phyloP scores from a whole-genome alignment of 1,284 basidiomycete species.

The Testicularia cyperi region DNA sequence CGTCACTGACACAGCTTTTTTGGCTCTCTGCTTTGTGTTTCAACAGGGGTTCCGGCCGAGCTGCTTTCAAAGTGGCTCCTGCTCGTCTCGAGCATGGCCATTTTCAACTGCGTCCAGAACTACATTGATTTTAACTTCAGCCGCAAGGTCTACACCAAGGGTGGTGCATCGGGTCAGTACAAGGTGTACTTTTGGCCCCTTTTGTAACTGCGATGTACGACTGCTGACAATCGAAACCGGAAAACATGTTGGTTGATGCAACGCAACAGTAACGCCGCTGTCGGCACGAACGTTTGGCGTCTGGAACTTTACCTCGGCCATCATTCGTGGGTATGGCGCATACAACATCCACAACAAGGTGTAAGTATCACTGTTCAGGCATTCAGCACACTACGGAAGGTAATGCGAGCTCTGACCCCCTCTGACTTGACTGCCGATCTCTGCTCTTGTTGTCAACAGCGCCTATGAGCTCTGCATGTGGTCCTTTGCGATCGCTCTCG shows the following conservation, averaged over 20 bases:
- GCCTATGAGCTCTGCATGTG: slow-evolving; percentile 80
- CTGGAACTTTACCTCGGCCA: slow-evolving; percentile 56
- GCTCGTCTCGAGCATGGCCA: slow-evolving; percentile 40
- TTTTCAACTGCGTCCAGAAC: slow-evolving; percentile 52
- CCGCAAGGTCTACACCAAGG: slow-evolving; percentile 50
- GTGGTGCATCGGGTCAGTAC: slow-evolving; percentile 28
- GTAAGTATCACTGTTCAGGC: slow-evolving; percentile 25
- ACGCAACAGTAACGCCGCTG: slow-evolving; percentile 43
- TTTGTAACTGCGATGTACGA: too few relatives aligned
- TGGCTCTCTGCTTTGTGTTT: neutral
- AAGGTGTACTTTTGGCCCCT: too few relatives aligned
- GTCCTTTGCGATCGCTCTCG: slow-evolving; percentile 84
- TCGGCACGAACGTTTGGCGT: slow-evolving; percentile 54
- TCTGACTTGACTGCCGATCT: neutral
- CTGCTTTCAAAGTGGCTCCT: slow-evolving; percentile 55
- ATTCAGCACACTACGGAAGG: too few relatives aligned
- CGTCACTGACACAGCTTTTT: too few relatives aligned
- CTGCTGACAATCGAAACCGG: too few relatives aligned
- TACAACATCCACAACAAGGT: slow-evolving; percentile 51
- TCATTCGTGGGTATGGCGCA: slow-evolving; percentile 52
- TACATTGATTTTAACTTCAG: slow-evolving; percentile 41
- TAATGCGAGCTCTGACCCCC: too few relatives aligned
- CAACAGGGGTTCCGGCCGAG: slow-evolving; percentile 34
- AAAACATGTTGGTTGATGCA: too few relatives aligned
- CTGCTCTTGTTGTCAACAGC: slow-evolving; percentile 7